Evolutionary conservation across 306 rosid genomes (phyloP), one percentile per base, ranked within the genome.

Genomic region (Medicago ruthenica): DNA sequence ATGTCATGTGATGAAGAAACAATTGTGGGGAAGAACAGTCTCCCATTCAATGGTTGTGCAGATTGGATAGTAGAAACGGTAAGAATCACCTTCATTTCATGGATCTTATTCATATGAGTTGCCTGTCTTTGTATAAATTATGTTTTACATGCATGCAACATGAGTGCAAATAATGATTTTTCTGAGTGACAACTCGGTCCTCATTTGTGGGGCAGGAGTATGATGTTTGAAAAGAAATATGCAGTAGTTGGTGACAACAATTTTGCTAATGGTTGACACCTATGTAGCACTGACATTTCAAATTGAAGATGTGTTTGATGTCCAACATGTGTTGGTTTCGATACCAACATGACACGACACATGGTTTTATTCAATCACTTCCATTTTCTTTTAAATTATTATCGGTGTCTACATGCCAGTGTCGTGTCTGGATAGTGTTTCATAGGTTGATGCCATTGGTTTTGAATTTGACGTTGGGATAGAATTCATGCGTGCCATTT

Each of bases 41-140:
- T 34, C 54, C 10, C 59, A 61, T 31, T 39, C 7, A 69, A 69
- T 57, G 83, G 64, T 41, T 67, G 73, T 70, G 57, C 70, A 63
- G 74, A 21, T 69, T 74, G 70, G 42, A 47, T 50, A n/a, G 76
- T 36, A 40, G 71, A 37, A 58, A 57, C 3, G 63, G 85, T 82
- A 58, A 55, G 79, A 53, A 14, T 82, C 75, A 51, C 7, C 15
- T 70, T 36, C 40, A 10, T 81, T 61, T 72, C 74, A 10, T 70
- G 67, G 22, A 36, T 37, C 21, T 47, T 20, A 53, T 11, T 65
- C 31, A 55, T 41, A 76, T 36, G 41, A 55, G 14, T 31, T 70
- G 51, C 51, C 16, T 44, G 21, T 67, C 24, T 21, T 44, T n/a
- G 12, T 42, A 34, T 40, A 36, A 39, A 22, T 76, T 37, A 44